A percentile compares a stretch with the other conserved stretches of the same genome.
Evolutionary conservation across 2,329 filamentous ascomycete species (phyloP).

Genomic region (Colletotrichum theobromicola): DNA sequence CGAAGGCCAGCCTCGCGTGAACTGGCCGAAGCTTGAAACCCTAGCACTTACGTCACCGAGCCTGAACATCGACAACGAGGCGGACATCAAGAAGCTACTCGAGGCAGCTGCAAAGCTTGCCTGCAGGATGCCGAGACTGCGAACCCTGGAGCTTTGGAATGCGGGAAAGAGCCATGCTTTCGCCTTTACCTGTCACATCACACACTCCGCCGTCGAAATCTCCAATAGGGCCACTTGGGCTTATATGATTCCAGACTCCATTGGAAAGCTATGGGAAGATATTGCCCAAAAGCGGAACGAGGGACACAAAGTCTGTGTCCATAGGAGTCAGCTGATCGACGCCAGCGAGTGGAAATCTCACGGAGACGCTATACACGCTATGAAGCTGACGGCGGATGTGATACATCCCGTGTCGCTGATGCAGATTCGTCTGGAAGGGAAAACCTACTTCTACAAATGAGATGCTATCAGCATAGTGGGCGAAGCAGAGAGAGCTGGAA

Average conservation of each 20-base stretch:
- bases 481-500: too few species aligned
- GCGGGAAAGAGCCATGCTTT: neutral
- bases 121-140: neutral
- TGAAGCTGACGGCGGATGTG: neutral
- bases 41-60: neutral
- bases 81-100: neutral
- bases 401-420: neutral
- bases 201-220: neutral
- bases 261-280: neutral
- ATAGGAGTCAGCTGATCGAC: neutral
- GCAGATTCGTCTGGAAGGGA: neutral
- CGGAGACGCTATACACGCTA: neutral
- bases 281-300: neutral
- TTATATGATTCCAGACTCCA: neutral
- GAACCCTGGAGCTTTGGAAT: neutral
- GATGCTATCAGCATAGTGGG: too few species aligned
- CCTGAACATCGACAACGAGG: neutral
- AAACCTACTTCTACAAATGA: neutral
- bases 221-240: neutral
- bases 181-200: neutral
- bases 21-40: neutral
- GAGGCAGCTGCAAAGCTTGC: neutral
- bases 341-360: neutral
- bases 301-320: neutral
- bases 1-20: neutral